Conservation (phyloP, 2,329 filamentous ascomycete species). For the Penicillium sp. region DNA sequence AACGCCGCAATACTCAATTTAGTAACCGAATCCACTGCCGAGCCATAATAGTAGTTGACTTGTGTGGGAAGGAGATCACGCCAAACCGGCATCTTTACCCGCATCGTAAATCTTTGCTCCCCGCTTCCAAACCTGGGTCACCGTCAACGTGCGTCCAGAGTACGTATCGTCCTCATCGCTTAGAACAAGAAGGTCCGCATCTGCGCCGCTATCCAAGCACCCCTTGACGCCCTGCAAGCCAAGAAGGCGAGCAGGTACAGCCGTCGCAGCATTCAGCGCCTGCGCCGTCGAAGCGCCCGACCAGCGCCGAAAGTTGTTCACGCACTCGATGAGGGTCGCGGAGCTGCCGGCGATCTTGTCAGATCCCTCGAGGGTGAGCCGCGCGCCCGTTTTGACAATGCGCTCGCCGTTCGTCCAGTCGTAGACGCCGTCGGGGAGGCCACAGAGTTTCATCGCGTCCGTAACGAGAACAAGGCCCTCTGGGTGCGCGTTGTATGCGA, state of each 20-base stretch:
- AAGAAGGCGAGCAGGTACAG: conserved; percentile 45
- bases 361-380: conserved; percentile 77
- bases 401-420: conserved; percentile 78
- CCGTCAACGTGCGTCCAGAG: conserved; percentile 38
- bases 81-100: conserved; percentile 30
- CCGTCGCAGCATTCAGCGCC: conserved; percentile 46
- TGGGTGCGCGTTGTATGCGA: conserved; percentile 85
- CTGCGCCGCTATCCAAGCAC: conserved; percentile 43
- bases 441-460: conserved; percentile 87
- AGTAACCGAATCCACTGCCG: not conserved
- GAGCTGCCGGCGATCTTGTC: conserved; percentile 76
- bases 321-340: conserved; percentile 49
- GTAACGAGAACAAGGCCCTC: conserved; percentile 87
- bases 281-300: conserved; percentile 44
- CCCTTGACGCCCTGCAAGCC: conserved; percentile 47
- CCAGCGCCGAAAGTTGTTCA: conserved; percentile 52
- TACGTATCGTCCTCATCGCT: conserved; percentile 39
- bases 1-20: not conserved
- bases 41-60: not conserved
- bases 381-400: conserved; percentile 65
- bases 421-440: conserved; percentile 82
- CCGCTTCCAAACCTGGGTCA: conserved; percentile 51
- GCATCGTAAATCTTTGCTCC: conserved; percentile 46
- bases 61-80: not conserved
- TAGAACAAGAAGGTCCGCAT: conserved; percentile 49